Evolutionary conservation across 805 yeast species (phyloP).

Genomic region (Zygoascus flipseniorum): DNA sequence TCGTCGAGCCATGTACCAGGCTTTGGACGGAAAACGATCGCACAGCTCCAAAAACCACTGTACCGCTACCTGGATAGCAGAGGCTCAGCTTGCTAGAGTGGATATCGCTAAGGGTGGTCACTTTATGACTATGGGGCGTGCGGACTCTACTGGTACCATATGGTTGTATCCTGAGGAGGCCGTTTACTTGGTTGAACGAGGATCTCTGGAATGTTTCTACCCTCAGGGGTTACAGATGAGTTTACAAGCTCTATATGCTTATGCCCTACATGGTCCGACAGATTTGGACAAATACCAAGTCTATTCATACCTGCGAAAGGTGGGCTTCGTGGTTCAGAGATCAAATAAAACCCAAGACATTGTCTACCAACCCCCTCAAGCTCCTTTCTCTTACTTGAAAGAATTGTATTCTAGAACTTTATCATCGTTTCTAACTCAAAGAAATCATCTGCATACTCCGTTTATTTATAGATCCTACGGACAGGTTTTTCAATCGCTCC

Average conservation of each 20-base stretch:
- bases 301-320: slow-evolving; percentile 64
- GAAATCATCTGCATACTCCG: neutral
- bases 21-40: slow-evolving; percentile 35
- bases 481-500: slow-evolving; percentile 17
- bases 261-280: slow-evolving; percentile 35
- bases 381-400: neutral
- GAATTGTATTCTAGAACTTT: neutral
- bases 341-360: slow-evolving; percentile 3
- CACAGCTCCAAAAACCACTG: slow-evolving; percentile 40
- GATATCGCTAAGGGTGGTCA: slow-evolving; percentile 61
- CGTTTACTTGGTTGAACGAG: slow-evolving; percentile 74
- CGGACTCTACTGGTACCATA: slow-evolving; percentile 40
- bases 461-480: slow-evolving; percentile 10
- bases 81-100: slow-evolving; percentile 30
- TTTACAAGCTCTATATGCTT: slow-evolving; percentile 55
- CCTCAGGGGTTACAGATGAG: slow-evolving; percentile 38
- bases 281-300: slow-evolving; percentile 53
- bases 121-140: slow-evolving; percentile 62
- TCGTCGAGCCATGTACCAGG: slow-evolving; percentile 63
- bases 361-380: neutral
- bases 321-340: slow-evolving; percentile 60
- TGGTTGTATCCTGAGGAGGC: slow-evolving; percentile 60
- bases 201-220: slow-evolving; percentile 39
- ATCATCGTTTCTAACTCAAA: neutral
- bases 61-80: slow-evolving; percentile 41